Conservation (phyloP, 139 green algal genomes). For the Chlorella sp. region DNA sequence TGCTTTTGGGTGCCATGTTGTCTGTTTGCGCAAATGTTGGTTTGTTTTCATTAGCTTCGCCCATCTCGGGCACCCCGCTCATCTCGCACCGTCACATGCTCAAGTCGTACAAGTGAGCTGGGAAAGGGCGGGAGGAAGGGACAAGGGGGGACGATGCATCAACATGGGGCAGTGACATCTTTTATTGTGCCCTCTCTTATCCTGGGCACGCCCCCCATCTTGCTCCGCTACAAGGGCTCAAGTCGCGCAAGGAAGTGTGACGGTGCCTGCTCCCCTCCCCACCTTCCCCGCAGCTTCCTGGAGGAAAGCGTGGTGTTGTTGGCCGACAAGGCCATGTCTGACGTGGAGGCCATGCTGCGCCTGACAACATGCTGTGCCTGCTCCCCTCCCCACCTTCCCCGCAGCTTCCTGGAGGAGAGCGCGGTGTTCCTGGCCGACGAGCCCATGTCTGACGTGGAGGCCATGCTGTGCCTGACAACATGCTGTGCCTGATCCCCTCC, state of each 20-base stretch:
- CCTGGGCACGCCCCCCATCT: constrained; percentile 41
- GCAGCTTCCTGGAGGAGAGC: constrained; percentile 45
- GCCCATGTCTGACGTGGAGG: constrained; percentile 33
- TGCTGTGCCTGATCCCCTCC: background rate
- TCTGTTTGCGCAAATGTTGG: no score
- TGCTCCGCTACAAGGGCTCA: constrained; percentile 31
- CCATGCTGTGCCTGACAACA: constrained; percentile 20
- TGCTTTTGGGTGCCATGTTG: no score
- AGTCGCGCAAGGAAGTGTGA: constrained; percentile 27
- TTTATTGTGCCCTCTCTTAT: constrained; percentile 41
- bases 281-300: constrained; percentile 37
- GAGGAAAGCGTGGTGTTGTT: constrained; percentile 25
- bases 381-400: background rate
- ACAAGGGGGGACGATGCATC: no score
- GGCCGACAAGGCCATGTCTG: background rate
- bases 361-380: background rate
- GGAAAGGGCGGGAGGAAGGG: no score
- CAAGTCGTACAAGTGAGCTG: constrained; percentile 33
- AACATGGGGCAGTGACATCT: constrained; percentile 46
- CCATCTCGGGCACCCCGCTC: constrained; percentile 47
- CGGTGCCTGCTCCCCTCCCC: background rate
- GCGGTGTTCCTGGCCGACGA: constrained; percentile 41
- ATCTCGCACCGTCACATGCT: constrained; percentile 42
- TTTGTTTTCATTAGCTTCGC: no score
- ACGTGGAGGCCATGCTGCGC: background rate